Conservation (phyloP, 768 basidiomycete genomes). For the Lentinus tigrinus region DNA sequence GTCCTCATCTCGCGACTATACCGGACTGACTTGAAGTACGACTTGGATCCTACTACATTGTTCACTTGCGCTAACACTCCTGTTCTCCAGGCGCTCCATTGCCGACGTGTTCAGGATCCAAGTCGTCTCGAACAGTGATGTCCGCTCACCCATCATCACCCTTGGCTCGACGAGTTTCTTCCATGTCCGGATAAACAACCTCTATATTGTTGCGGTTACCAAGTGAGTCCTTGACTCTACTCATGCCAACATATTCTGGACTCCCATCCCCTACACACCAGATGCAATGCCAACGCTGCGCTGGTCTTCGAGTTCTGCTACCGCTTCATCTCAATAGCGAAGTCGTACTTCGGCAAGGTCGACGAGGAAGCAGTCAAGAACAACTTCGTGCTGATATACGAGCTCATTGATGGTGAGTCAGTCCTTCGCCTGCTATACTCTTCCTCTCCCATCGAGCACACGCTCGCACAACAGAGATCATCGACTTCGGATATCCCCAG, state of each 20-base stretch:
- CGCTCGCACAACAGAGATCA: slow-evolving; percentile 66
- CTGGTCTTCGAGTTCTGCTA: slow-evolving; percentile 98
- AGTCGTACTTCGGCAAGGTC: slow-evolving; percentile 96
- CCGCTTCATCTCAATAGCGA: slow-evolving; percentile 90
- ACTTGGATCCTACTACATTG: not conserved
- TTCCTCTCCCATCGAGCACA: not conserved
- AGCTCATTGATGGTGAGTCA: slow-evolving; percentile 89
- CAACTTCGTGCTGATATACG: slow-evolving; percentile 98
- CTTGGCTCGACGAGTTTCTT: slow-evolving; percentile 99
- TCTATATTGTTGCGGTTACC: slow-evolving; percentile 94
- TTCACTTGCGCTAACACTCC: not conserved
- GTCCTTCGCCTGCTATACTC: not conserved
- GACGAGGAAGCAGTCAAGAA: slow-evolving; percentile 99
- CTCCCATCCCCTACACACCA: slow-evolving; percentile 28
- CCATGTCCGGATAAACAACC: slow-evolving; percentile 92
- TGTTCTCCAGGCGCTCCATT: slow-evolving; percentile 80
- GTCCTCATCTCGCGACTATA: slow-evolving; percentile 96
- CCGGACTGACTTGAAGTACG: slow-evolving; percentile 93
- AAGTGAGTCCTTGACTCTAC: slow-evolving; percentile 56
- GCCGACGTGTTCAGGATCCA: slow-evolving; percentile 99
- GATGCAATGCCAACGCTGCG: slow-evolving; percentile 95
- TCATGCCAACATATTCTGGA: not conserved
- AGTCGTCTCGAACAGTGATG: slow-evolving; percentile 96
- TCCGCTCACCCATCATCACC: slow-evolving; percentile 95
- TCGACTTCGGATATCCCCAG: slow-evolving; percentile 98